Percentiles rank a stretch among this genome's conserved stretches.
Conservation (phyloP, 495 filamentous ascomycete species). For the Neurospora tetrasperma region DNA sequence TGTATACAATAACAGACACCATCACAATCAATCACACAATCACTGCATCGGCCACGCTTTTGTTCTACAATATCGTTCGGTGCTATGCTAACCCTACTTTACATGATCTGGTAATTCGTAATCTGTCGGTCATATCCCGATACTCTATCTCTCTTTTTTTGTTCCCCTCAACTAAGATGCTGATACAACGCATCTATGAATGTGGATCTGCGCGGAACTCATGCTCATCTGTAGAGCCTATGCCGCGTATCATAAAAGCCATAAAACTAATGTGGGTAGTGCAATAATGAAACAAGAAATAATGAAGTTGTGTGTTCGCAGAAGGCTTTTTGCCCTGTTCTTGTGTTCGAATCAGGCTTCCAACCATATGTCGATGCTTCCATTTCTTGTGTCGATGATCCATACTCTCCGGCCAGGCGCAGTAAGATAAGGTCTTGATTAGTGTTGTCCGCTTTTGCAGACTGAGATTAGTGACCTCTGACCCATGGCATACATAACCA, state of each 20-base stretch:
- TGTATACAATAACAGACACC: neutral
- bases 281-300: neutral
- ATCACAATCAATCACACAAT: neutral
- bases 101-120: constrained; percentile 1
- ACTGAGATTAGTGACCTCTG: neutral
- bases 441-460: neutral
- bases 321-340: neutral
- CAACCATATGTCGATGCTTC: neutral
- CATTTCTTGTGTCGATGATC: neutral
- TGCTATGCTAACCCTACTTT: constrained; percentile 1
- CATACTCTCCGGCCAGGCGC: neutral
- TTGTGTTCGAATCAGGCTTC: neutral
- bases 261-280: neutral
- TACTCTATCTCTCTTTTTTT: neutral
- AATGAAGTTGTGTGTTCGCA: neutral
- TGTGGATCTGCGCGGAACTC: neutral
- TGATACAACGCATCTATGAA: neutral
- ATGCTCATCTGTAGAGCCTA: neutral
- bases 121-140: neutral
- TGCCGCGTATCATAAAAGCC: neutral
- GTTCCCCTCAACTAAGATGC: neutral
- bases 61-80: neutral
- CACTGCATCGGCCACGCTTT: neutral
- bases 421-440: neutral
- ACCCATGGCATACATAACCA: neutral